Conservation (phyloP, 768 basidiomycete genomes). For the Paxillus involutus region DNA sequence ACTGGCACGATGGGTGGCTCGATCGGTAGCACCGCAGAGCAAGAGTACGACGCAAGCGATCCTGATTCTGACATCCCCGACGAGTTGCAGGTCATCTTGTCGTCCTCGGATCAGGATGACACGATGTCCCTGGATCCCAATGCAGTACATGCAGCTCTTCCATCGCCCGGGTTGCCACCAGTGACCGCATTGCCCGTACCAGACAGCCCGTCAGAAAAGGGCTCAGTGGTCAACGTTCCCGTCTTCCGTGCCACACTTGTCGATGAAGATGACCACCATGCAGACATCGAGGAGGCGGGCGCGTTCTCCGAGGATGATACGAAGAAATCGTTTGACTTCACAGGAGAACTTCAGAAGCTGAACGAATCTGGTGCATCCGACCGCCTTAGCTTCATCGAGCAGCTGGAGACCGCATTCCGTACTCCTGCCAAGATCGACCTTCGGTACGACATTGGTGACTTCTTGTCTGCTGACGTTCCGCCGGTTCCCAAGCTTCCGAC, state of each 20-base stretch:
- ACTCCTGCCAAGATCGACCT: slow-evolving; percentile 72
- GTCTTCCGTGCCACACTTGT: slow-evolving; percentile 45
- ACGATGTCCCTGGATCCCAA: slow-evolving; percentile 33
- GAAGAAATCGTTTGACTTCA: slow-evolving; percentile 83
- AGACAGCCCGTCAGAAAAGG: slow-evolving; percentile 1
- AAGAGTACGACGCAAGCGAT: slow-evolving; percentile 53
- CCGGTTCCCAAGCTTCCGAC: slow-evolving; percentile 54
- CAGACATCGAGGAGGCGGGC: slow-evolving; percentile 40
- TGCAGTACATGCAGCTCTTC: slow-evolving; percentile 6
- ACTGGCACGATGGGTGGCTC: slow-evolving; percentile 69
- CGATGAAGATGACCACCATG: slow-evolving; percentile 43
- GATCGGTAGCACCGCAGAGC: slow-evolving; percentile 44
- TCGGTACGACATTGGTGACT: slow-evolving; percentile 41
- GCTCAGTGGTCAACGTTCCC: slow-evolving; percentile 29
- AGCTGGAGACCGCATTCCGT: slow-evolving; percentile 77
- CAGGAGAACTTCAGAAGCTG: slow-evolving; percentile 69
- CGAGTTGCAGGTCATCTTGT: slow-evolving; percentile 66
- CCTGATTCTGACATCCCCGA: slow-evolving; percentile 82
- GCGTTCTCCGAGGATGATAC: slow-evolving; percentile 62
- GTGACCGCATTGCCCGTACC: slow-evolving; percentile 37
- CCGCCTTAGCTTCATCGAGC: slow-evolving; percentile 75
- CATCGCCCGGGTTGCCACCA: slow-evolving; percentile 46
- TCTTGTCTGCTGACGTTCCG: slow-evolving; percentile 42
- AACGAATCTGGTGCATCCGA: slow-evolving; percentile 71
- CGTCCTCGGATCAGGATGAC: slow-evolving; percentile 41